These are phyloP conservation scores for Thelonectria rubi DNA, from an alignment of 2,329 filamentous ascomycete species.

Conservation along the genomic window DNA sequence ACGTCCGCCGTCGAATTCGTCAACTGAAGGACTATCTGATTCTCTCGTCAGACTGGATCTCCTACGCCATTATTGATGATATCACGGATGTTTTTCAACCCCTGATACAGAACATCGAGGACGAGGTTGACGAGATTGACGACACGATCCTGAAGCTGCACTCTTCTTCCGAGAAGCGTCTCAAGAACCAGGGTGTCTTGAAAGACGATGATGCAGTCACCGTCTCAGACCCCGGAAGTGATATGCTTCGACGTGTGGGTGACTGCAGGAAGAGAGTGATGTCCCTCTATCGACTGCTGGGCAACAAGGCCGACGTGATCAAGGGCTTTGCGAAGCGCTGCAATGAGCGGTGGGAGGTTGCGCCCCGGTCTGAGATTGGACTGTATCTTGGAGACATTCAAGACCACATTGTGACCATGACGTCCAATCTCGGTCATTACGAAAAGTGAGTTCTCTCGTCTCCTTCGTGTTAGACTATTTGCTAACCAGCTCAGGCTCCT, in stretches of 20 bases:
- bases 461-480: background rate
- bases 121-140: constrained; percentile 97
- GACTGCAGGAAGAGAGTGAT: constrained; percentile 98
- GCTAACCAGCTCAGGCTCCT: constrained; percentile 70
- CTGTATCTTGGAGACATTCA: constrained; percentile 97
- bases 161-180: constrained; percentile 59
- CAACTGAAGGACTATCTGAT: constrained; percentile 95
- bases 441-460: constrained; percentile 75
- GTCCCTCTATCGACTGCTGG: constrained; percentile 89
- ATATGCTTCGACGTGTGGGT: constrained; percentile 92
- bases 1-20: constrained; percentile 91
- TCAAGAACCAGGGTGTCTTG: constrained; percentile 56
- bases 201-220: constrained; percentile 56
- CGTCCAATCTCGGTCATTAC: constrained; percentile 92
- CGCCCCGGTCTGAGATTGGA: constrained; percentile 94
- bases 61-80: constrained; percentile 96
- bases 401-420: constrained; percentile 99
- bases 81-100: constrained; percentile 97
- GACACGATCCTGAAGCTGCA: constrained; percentile 88
- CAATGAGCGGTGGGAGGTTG: constrained; percentile 97
- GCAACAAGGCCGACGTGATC: constrained; percentile 98
- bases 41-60: constrained; percentile 96
- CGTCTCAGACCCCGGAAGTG: constrained; percentile 63
- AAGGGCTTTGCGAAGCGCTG: constrained; percentile 98
- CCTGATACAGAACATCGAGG: constrained; percentile 90